Conservation (phyloP, 1,139 yeast species). For the Debaryomyces udenii region DNA sequence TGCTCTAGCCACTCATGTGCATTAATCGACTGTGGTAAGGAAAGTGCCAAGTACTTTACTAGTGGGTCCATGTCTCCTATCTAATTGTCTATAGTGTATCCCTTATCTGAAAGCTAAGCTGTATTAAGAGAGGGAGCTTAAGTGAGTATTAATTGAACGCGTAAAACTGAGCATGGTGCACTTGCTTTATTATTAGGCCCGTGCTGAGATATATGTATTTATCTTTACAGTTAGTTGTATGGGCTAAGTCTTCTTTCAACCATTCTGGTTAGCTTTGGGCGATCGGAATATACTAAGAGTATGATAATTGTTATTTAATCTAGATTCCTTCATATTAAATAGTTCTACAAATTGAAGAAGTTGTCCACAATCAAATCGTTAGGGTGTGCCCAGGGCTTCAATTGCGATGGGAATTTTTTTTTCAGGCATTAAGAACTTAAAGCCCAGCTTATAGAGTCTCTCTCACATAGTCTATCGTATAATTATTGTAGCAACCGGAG, state of each 20-base stretch:
- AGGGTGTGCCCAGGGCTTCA: constrained; percentile 6
- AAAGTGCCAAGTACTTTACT: constrained; percentile 51
- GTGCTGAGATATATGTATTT: not conserved
- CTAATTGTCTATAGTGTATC: constrained; percentile 1
- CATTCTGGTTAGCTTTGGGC: too few species aligned
- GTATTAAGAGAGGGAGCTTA: not conserved
- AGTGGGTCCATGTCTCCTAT: constrained; percentile 24
- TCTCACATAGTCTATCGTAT: not conserved
- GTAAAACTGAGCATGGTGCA: not conserved
- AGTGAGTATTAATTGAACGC: not conserved
- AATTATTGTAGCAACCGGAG: constrained; percentile 1
- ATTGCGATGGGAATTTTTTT: constrained; percentile 16
- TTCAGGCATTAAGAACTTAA: not conserved
- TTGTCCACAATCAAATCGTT: too few species aligned
- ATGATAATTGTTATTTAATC: too few species aligned
- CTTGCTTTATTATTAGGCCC: not conserved
- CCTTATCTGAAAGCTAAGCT: not conserved
- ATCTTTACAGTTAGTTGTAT: too few species aligned
- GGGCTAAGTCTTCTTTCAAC: too few species aligned
- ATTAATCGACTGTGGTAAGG: constrained; percentile 55
- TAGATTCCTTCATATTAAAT: too few species aligned
- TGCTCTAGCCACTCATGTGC: constrained; percentile 49
- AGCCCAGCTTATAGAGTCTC: not conserved
- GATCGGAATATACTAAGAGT: too few species aligned
- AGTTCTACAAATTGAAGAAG: too few species aligned